These are phyloP conservation scores for Phytophthora idaei DNA, from an alignment of 352 stramenopile species.

Conservation along the genomic window DNA sequence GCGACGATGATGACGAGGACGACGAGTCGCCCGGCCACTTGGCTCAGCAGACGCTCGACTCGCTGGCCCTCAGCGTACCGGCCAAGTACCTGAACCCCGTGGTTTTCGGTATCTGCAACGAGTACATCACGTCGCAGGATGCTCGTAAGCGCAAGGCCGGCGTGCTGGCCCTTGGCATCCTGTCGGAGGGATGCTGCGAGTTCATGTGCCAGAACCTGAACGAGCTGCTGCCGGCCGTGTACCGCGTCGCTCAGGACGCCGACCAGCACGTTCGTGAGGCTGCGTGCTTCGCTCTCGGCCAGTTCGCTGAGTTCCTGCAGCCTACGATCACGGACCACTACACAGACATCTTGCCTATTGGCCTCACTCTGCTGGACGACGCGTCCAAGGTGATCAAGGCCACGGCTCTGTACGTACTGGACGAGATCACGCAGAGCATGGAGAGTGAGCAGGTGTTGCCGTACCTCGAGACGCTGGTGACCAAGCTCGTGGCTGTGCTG, in stretches of 20 bases:
- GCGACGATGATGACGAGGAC: constrained; percentile 74
- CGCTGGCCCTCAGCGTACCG: constrained; percentile 76
- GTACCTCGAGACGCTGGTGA: constrained; percentile 95
- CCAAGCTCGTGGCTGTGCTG: constrained; percentile 95
- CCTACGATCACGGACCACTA: constrained; percentile 96
- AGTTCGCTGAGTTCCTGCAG: constrained; percentile 98
- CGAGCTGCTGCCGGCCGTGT: constrained; percentile 93
- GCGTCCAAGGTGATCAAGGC: constrained; percentile 93
- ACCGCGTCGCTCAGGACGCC: constrained; percentile 88
- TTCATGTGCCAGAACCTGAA: constrained; percentile 95
- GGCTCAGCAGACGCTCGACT: constrained; percentile 87
- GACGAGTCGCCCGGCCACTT: constrained; percentile 83
- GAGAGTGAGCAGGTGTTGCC: constrained; percentile 94
- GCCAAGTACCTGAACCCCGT: constrained; percentile 85
- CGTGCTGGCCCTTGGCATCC: constrained; percentile 96
- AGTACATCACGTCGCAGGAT: constrained; percentile 92
- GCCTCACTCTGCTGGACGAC: constrained; percentile 96
- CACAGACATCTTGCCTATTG: constrained; percentile 95
- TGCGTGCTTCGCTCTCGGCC: constrained; percentile 97
- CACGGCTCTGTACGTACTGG: constrained; percentile 97
- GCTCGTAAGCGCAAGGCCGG: constrained; percentile 95
- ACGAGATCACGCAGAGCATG: constrained; percentile 99
- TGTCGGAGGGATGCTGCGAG: constrained; percentile 96
- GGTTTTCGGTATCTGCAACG: constrained; percentile 79
- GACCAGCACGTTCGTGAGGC: constrained; percentile 96